Evolutionary conservation across 257 asterid genomes (phyloP).

Genomic region (Scutellaria barbata): DNA sequence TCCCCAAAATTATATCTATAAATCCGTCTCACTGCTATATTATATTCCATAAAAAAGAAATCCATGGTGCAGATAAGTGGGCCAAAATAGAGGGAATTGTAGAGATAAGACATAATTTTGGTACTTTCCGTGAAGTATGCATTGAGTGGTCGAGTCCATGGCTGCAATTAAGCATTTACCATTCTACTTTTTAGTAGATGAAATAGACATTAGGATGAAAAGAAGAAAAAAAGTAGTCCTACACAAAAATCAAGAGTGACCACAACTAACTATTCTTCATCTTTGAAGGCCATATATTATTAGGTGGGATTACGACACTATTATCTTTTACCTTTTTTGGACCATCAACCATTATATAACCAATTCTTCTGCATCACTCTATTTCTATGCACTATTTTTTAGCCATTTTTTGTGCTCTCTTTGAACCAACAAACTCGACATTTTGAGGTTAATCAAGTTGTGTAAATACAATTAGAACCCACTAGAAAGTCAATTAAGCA

Average conservation of each 20-base stretch:
- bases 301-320: conserved; percentile 27
- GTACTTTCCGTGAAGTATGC: not conserved
- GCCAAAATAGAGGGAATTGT: conserved; percentile 1
- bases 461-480: not conserved
- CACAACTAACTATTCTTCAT: conserved; percentile 33
- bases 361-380: not conserved
- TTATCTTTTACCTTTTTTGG: conserved; percentile 19
- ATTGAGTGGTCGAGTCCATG: not conserved
- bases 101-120: conserved; percentile 1
- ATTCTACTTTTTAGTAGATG: conserved; percentile 15
- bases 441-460: conserved; percentile 17
- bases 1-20: too few species aligned
- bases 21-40: too few species aligned
- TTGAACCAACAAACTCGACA: conserved; percentile 13
- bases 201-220: not conserved
- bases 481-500: not conserved
- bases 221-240: conserved; percentile 14
- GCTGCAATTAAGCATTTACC: not conserved
- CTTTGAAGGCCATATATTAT: conserved; percentile 20
- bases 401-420: conserved; percentile 1
- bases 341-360: conserved; percentile 26
- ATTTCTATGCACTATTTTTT: not conserved
- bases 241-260: conserved; percentile 19
- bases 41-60: too few species aligned
- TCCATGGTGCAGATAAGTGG: conserved; percentile 4